Conservation (phyloP, 2,329 filamentous ascomycete species). For the Ophiocordyceps polyrhachis-furcata region DNA sequence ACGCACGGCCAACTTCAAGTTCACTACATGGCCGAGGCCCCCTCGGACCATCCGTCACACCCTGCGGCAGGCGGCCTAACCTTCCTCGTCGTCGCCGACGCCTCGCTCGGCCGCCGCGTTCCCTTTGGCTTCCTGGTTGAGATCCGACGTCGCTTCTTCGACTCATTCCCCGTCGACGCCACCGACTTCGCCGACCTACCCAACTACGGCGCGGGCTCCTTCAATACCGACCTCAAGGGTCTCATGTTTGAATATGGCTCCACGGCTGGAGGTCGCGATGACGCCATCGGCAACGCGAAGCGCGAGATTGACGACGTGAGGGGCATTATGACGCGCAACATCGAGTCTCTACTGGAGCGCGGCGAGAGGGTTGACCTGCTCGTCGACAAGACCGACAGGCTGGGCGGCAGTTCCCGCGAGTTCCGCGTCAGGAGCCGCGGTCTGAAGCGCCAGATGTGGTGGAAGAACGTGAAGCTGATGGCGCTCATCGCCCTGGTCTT, state of each 20-base stretch:
- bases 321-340: constrained; percentile 91
- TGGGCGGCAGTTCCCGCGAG: constrained; percentile 76
- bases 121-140: constrained; percentile 86
- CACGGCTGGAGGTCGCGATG: constrained; percentile 53
- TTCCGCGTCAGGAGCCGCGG: constrained; percentile 77
- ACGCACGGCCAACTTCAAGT: constrained; percentile 84
- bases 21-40: constrained; percentile 81
- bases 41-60: constrained; percentile 40
- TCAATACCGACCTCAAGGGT: constrained; percentile 60
- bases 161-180: constrained; percentile 37
- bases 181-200: constrained; percentile 64
- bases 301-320: constrained; percentile 82
- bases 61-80: constrained; percentile 64
- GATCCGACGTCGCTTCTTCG: constrained; percentile 73
- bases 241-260: constrained; percentile 76
- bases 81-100: constrained; percentile 76
- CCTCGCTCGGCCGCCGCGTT: constrained; percentile 65
- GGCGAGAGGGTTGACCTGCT: constrained; percentile 86
- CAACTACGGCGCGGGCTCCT: constrained; percentile 75
- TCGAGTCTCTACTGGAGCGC: constrained; percentile 72
- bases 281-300: constrained; percentile 69
- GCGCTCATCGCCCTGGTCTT: constrained; percentile 54
- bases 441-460: constrained; percentile 91
- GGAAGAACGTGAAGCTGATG: constrained; percentile 98
- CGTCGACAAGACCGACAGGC: constrained; percentile 87